Percentiles rank a stretch among this genome's conserved stretches.
Evolutionary conservation across 306 rosid species (phyloP).

Genomic region (Dalbergia oliveri): DNA sequence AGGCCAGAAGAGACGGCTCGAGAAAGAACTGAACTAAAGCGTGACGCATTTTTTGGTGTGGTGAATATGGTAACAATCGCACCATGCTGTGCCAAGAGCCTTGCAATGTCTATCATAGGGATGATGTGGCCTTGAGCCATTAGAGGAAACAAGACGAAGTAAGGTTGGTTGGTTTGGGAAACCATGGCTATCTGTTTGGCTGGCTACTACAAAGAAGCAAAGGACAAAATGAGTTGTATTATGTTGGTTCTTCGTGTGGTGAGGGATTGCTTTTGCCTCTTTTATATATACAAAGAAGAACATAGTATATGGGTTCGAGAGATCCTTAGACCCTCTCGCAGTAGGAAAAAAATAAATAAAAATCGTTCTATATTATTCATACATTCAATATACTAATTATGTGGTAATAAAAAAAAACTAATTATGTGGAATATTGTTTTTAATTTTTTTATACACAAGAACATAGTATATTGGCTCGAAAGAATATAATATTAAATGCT

Average conservation of each 20-base stretch:
- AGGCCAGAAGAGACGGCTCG: slow-evolving; percentile 50
- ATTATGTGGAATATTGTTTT: no score
- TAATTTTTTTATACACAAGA: no score
- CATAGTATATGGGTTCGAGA: no score
- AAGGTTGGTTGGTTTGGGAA: slow-evolving; percentile 33
- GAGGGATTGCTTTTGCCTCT: background rate
- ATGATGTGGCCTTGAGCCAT: slow-evolving; percentile 56
- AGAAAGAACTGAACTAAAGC: slow-evolving; percentile 45
- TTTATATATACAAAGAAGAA: background rate
- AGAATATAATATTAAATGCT: no score
- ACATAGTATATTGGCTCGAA: no score
- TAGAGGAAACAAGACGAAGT: slow-evolving; percentile 50
- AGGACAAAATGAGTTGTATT: background rate
- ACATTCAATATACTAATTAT: no score
- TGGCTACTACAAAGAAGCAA: background rate
- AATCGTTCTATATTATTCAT: no score
- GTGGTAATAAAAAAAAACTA: no score
- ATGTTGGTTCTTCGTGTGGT: background rate
- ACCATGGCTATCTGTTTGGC: slow-evolving; percentile 29
- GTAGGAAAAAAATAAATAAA: no score
- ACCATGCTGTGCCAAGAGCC: slow-evolving; percentile 50
- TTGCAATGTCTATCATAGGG: slow-evolving; percentile 58
- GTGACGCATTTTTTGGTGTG: slow-evolving; percentile 53
- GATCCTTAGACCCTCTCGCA: no score
- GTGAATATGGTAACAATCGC: slow-evolving; percentile 54